phyloP scores from a whole-genome alignment of 225 moss, liverwort and hornwort genomes.

The Pseudisothecium myosuroides region DNA sequence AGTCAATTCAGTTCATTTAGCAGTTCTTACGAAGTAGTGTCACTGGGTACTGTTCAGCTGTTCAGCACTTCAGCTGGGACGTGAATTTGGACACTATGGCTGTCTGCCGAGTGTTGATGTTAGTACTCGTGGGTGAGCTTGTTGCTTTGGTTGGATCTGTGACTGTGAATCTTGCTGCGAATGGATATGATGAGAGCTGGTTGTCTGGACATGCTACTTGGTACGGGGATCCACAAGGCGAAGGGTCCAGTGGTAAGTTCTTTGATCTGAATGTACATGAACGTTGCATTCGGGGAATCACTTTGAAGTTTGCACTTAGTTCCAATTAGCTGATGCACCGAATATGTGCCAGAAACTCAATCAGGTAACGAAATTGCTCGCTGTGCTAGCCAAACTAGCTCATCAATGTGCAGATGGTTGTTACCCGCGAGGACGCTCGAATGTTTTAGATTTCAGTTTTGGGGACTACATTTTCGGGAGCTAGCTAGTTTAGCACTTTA shows the following conservation, averaged over 20 bases:
- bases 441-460: background rate
- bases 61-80: background rate
- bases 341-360: background rate
- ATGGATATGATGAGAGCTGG: constrained; percentile 19
- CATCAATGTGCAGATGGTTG: background rate
- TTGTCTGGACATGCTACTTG: constrained; percentile 24
- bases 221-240: constrained; percentile 22
- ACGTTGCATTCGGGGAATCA: background rate
- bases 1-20: background rate
- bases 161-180: background rate
- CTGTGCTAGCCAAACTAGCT: background rate
- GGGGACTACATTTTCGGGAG: background rate
- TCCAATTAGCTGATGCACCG: background rate
- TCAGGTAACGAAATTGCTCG: background rate
- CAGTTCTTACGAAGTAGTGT: background rate
- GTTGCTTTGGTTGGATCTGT: background rate
- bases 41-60: background rate
- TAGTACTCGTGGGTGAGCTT: background rate
- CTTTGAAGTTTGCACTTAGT: background rate
- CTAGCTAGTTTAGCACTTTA: background rate
- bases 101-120: background rate
- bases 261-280: background rate
- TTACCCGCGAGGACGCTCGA: background rate
- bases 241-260: constrained; percentile 18
- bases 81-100: background rate